Evolutionary conservation across 2,329 filamentous ascomycete species (phyloP).

Genomic region (Talaromyces sp.): DNA sequence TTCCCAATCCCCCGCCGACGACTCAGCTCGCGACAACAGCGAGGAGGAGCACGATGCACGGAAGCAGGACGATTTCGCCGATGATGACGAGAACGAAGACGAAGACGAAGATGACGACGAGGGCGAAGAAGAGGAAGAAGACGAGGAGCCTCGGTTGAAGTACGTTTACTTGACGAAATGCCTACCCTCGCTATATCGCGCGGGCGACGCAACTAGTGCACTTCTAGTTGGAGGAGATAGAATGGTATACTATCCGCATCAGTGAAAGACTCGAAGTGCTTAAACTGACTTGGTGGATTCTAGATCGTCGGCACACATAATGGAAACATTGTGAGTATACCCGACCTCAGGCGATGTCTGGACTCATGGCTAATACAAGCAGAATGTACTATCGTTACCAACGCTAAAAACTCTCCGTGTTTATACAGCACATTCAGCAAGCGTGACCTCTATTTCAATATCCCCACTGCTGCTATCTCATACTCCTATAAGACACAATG

Average conservation of each 20-base stretch:
- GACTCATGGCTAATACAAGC: slow-evolving; percentile 9
- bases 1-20: not conserved
- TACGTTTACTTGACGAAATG: slow-evolving; percentile 82
- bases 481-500: slow-evolving; percentile 41
- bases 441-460: slow-evolving; percentile 82
- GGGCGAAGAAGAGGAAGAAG: slow-evolving; percentile 63
- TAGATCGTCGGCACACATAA: slow-evolving; percentile 93
- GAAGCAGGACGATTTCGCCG: slow-evolving; percentile 21
- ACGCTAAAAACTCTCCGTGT: slow-evolving; percentile 75
- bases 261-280: slow-evolving; percentile 6
- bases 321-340: slow-evolving; percentile 76
- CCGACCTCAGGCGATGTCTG: not conserved
- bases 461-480: slow-evolving; percentile 74
- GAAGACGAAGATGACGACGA: slow-evolving; percentile 44
- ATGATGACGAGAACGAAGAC: slow-evolving; percentile 23
- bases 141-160: slow-evolving; percentile 92
- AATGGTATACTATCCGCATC: slow-evolving; percentile 62
- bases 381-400: slow-evolving; percentile 85
- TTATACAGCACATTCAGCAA: slow-evolving; percentile 91
- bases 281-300: slow-evolving; percentile 31
- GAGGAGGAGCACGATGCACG: slow-evolving; percentile 18
- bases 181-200: slow-evolving; percentile 78
- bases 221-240: slow-evolving; percentile 93
- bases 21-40: not conserved
- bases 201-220: slow-evolving; percentile 89